Base-by-base conservation (phyloP, 2,329 filamentous ascomycete species). In the Cercospora nicotianae region DNA sequence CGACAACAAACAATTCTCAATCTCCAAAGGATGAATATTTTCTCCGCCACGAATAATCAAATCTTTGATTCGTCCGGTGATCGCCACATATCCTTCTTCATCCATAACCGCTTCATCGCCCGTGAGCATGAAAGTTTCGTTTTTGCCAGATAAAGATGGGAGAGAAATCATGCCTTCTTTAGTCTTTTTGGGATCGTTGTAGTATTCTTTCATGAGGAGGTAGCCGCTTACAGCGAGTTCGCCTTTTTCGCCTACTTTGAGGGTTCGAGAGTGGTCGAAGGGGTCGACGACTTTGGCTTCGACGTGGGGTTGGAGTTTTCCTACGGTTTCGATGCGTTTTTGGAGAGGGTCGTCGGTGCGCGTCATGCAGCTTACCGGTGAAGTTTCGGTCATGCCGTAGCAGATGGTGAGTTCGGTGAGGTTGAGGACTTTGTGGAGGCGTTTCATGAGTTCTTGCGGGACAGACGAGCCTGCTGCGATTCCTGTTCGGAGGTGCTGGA, bases 301-400 rank as follows among this genome's bases (percentile, higher is more conserved):
- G 0, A 96, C 94, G 77, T 98, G 94, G 8, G 94, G 93, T 80
- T 98, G 88, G 0, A 91, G 83, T n/a, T 86, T 83, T 2, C 95
- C 95, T 1, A 98, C 92, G 3, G 87, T 90, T 45, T 87, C 85
- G 62, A 92, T 90, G 48, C 93, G 85, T 79, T 91, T 91, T 42
- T 86, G 85, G 2, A 92, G 82, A 0, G 92, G 89, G 76, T 97
- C 93, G 18, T 86, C 80, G 0, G 92, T 94, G 0, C 87, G 84
- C 0, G 94, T 97, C 93, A 97, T 97, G 71, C 87, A 87, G 58
- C 76, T 79, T 3, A 92, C 91, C 48, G 91, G 91, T 60, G 85
- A 86, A 1, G 94, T 97, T 80, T 97, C 94, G 1, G 94, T 97
- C 93, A 96, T 96, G 69, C 94, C 94, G 79, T 97, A 98, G 83